Evolutionary conservation across 2,329 filamentous ascomycete genomes (phyloP).

Genomic region (Penicillium freii): DNA sequence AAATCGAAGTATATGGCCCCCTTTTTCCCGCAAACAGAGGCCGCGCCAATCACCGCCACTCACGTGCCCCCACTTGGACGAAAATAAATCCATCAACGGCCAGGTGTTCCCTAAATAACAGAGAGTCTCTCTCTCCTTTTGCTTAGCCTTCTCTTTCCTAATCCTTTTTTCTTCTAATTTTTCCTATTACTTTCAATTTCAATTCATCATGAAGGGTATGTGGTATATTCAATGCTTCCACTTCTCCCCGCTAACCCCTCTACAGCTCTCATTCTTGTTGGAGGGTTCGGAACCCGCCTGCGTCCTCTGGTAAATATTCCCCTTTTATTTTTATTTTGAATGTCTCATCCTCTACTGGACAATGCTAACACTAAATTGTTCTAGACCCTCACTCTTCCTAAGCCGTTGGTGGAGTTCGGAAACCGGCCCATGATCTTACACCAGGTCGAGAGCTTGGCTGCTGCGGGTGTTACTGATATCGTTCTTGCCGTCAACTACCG

Average conservation of each 20-base stretch:
- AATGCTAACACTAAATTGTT: slow-evolving; percentile 16
- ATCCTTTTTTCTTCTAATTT: neutral
- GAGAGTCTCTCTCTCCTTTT: slow-evolving; percentile 19
- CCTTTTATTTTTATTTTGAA: neutral
- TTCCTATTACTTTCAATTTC: slow-evolving; percentile 1
- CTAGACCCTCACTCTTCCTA: slow-evolving; percentile 92
- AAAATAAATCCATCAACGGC: slow-evolving; percentile 31
- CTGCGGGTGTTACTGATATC: slow-evolving; percentile 93
- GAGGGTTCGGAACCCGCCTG: slow-evolving; percentile 96
- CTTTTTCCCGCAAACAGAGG: slow-evolving; percentile 29
- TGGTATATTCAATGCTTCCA: slow-evolving; percentile 9
- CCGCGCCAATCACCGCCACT: slow-evolving; percentile 23
- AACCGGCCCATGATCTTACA: slow-evolving; percentile 99
- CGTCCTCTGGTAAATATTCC: slow-evolving; percentile 75
- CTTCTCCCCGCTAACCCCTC: slow-evolving; percentile 8
- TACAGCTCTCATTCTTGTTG: slow-evolving; percentile 94
- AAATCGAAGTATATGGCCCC: slow-evolving; percentile 11
- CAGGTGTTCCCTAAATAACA: slow-evolving; percentile 32
- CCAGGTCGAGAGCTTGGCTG: slow-evolving; percentile 92
- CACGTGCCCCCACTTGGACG: slow-evolving; percentile 28
- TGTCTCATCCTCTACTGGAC: neutral
- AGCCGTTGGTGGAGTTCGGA: slow-evolving; percentile 95
- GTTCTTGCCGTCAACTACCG: slow-evolving; percentile 98
- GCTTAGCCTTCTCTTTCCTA: slow-evolving; percentile 9
- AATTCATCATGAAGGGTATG: slow-evolving; percentile 47